Conservation (phyloP, 495 filamentous ascomycete species). For the Tirmania nivea region DNA sequence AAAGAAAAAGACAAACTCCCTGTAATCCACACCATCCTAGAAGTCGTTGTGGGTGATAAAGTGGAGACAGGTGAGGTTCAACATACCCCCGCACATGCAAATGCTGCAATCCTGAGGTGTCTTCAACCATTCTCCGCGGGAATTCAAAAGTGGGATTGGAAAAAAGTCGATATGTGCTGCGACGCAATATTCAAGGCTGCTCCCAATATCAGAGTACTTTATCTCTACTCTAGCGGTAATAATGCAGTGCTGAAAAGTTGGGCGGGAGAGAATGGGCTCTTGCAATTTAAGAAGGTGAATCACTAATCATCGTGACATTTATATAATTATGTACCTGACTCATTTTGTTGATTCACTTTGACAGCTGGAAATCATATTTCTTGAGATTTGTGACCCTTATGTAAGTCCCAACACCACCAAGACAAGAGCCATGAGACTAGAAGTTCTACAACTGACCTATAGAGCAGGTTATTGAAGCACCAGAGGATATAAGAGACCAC, state of each 20-base stretch:
- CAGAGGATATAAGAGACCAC: too few species aligned
- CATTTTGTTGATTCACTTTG: too few species aligned
- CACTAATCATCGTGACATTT: too few species aligned
- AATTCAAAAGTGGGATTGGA: conserved; percentile 21
- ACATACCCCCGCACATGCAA: too few species aligned
- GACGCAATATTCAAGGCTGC: conserved; percentile 19
- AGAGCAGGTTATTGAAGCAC: too few species aligned
- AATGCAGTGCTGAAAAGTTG: conserved; percentile 17
- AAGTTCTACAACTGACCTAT: too few species aligned
- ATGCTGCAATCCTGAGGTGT: not conserved
- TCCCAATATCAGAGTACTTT: conserved; percentile 12
- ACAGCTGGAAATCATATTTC: conserved; percentile 9
- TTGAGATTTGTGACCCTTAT: conserved; percentile 1
- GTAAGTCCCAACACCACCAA: too few species aligned
- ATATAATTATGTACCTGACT: too few species aligned
- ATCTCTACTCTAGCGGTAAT: conserved; percentile 21
- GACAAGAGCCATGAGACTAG: too few species aligned
- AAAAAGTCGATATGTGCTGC: conserved; percentile 20
- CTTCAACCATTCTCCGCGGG: not conserved
- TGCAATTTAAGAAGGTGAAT: too few species aligned
- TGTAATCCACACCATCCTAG: not conserved
- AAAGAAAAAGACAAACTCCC: not conserved
- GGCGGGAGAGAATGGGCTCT: conserved; percentile 6
- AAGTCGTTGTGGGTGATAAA: too few species aligned
- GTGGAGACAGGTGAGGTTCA: too few species aligned